phyloP scores from a whole-genome alignment of 306 rosid genomes.

The Lupinus albus region DNA sequence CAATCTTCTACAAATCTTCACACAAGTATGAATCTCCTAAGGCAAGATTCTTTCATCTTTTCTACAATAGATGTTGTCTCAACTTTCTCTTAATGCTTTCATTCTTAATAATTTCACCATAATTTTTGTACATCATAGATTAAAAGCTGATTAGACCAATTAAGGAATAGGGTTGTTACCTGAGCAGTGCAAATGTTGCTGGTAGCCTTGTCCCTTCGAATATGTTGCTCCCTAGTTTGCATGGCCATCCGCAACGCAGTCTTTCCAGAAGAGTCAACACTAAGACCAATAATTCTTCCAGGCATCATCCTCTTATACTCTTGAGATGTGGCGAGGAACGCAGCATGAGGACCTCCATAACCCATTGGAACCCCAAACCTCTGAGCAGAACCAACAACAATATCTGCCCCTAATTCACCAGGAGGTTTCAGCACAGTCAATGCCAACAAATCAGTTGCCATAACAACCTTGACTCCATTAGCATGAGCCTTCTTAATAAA shows the following conservation, averaged over 20 bases:
- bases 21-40: too few relatives aligned
- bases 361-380: constrained; percentile 99
- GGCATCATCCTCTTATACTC: constrained; percentile 99
- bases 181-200: constrained; percentile 99
- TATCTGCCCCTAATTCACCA: constrained; percentile 93
- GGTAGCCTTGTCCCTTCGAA: constrained; percentile 97
- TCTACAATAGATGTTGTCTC: too few relatives aligned
- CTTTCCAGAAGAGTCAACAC: constrained; percentile 93
- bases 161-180: constrained; percentile 51
- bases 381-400: constrained; percentile 96
- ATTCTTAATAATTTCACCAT: too few relatives aligned
- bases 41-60: too few relatives aligned
- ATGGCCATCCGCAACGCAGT: constrained; percentile 92
- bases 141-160: constrained; percentile 6
- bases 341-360: constrained; percentile 99
- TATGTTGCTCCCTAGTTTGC: constrained; percentile 99
- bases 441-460: constrained; percentile 93
- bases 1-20: too few relatives aligned
- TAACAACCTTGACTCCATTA: constrained; percentile 92
- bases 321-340: constrained; percentile 94
- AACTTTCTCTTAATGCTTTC: too few relatives aligned
- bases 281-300: constrained; percentile 90
- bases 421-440: constrained; percentile 91
- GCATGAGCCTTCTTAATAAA: constrained; percentile 92
- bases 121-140: not conserved